A percentile compares a stretch with the other conserved stretches of the same genome.
Conservation (phyloP, 139 green algal species). For the Deuterostichococcus epilithicus region DNA sequence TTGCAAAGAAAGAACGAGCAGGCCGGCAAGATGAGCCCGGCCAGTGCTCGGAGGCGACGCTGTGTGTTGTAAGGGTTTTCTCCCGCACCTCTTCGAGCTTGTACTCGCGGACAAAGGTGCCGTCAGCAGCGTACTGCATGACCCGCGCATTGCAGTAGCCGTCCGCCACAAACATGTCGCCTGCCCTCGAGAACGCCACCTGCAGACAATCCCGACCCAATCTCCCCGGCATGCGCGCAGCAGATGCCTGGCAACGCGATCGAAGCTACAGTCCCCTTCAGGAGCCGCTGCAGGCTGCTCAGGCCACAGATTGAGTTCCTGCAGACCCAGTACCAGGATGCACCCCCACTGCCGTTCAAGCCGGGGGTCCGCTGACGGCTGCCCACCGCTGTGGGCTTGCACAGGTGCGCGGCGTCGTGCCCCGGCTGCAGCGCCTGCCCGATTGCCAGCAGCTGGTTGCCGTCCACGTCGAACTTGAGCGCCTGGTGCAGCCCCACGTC, state of each 20-base stretch:
- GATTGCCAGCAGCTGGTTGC: constrained; percentile 51
- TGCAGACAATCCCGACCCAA: too few relatives aligned
- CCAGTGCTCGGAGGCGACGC: too few relatives aligned
- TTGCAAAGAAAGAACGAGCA: too few relatives aligned
- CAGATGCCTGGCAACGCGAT: too few relatives aligned
- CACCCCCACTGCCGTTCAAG: too few relatives aligned
- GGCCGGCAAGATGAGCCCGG: too few relatives aligned
- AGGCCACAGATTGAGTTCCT: too few relatives aligned
- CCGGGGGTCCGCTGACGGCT: too few relatives aligned
- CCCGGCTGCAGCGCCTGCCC: constrained; percentile 48
- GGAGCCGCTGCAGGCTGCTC: too few relatives aligned
- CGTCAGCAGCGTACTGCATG: constrained; percentile 34
- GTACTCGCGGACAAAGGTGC: constrained; percentile 30
- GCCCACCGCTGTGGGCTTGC: constrained; percentile 75
- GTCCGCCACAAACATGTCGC: constrained; percentile 67
- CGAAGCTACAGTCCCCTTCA: too few relatives aligned
- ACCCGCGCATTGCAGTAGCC: constrained; percentile 66
- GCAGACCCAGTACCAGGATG: too few relatives aligned
- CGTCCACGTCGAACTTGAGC: constrained; percentile 49
- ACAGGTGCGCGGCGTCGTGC: constrained; percentile 46
- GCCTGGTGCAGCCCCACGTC: constrained; percentile 54
- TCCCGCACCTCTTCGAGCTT: neutral
- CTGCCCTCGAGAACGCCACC: constrained; percentile 59
- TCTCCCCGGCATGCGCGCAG: too few relatives aligned
- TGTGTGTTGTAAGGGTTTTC: neutral